Evolutionary conservation across 2,329 filamentous ascomycete genomes (phyloP), one percentile per base, ranked within the genome.

Genomic region (Trichoderma gracile): DNA sequence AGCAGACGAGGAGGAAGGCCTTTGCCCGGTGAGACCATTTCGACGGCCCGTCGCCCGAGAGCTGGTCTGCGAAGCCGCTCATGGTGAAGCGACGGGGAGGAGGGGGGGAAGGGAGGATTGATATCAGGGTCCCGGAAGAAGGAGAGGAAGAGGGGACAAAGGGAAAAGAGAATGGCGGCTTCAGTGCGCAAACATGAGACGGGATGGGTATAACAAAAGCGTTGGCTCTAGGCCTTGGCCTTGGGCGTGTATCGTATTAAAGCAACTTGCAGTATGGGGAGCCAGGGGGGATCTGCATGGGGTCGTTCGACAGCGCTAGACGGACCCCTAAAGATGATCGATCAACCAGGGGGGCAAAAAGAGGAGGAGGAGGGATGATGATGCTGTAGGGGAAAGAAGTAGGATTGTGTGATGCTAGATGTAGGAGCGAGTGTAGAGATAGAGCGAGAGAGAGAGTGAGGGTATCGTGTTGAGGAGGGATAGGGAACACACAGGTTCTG

Each of bases 1-100:
- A 79, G 70, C 78, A 73, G 57, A 79, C 75, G 69, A 77, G 72
- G 23, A 77, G 71, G 40, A 79, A 71, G 57, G 74, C 74, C 33
- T 68, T 71, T 56, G 69, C 64, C 17, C 66, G 69, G 40, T 67
- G 63, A 42, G 68, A 60, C 60, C 67, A 68, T 58, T 68, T 53
- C 42, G 71, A 61, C 15, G 71, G 68, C 46, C 68, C 67, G 56
- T 72, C 68, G 23, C 68, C 63, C 38, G 67, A 66, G 1, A 69
- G 59, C 61, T 69, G 66, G 42, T 69, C 69, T n/a, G 45, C 14
- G 19, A 53, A 59, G 30, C 23, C 49, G 62, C 27, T 52, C 65
- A 66, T 66, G 38, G 38, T 57, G 58, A 40, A 42, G 19, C 27
- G 45, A 54, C 58, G 49, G n/a, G n/a, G 21, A 2, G 30, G 30